Conservation (phyloP, 1,284 basidiomycete species). For the Farysia itapuensis region DNA sequence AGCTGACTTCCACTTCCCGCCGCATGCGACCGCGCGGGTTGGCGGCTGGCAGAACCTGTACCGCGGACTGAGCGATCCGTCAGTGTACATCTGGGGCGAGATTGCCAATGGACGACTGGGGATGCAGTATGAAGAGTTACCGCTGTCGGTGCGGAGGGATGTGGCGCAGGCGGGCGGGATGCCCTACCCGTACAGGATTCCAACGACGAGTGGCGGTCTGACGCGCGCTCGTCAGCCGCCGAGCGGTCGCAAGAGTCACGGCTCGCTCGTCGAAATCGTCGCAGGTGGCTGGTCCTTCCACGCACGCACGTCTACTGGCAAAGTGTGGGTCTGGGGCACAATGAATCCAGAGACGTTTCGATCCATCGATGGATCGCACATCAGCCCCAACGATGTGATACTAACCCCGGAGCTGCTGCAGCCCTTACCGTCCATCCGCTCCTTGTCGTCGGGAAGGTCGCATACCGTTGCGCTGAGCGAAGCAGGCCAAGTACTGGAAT, state of each 20-base stretch:
- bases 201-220: neutral
- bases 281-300: constrained; percentile 44
- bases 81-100: constrained; percentile 37
- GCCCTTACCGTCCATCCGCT: constrained; percentile 5
- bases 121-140: neutral
- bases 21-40: constrained; percentile 18
- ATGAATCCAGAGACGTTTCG: constrained; percentile 20
- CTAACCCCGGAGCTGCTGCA: constrained; percentile 4
- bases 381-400: neutral
- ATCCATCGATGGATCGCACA: neutral
- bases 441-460: constrained; percentile 67
- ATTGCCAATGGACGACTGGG: constrained; percentile 17
- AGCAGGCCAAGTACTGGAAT: constrained; percentile 27
- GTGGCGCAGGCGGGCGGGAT: constrained; percentile 2
- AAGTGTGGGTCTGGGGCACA: constrained; percentile 31
- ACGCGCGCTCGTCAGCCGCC: neutral
- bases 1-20: constrained; percentile 33
- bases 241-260: neutral
- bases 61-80: constrained; percentile 17
- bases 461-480: constrained; percentile 68
- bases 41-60: constrained; percentile 37
- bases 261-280: constrained; percentile 17
- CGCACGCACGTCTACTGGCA: constrained; percentile 23
- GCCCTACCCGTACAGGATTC: constrained; percentile 21
- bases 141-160: neutral